Base-by-base conservation (phyloP, 2,329 filamentous ascomycete genomes). In the Cercospora sp. region DNA sequence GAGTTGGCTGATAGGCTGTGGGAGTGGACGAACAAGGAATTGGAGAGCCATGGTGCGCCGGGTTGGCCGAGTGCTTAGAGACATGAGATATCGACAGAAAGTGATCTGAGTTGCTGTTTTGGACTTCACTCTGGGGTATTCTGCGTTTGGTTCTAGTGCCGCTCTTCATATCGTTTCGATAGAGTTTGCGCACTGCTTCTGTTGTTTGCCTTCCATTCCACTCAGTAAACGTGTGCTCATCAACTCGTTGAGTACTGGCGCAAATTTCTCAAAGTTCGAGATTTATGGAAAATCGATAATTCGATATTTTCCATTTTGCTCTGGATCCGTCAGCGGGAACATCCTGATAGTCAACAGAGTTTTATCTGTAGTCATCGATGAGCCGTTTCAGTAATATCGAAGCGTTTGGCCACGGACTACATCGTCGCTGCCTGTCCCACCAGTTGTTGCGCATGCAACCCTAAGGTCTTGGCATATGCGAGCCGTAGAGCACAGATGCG, bases 1-100 rank as follows among this genome's bases (percentile, higher is more conserved):
- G 64, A 71, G 37, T 26, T 73, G 53, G 71, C 71, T 18, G 72
- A 73, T 45, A 68, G 69, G 57, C 51, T 77, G 60, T 77, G 76
- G 76, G 64, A 74, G 9, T 77, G 75, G 74, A 77, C 76, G n/a
- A 71, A 75, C 62, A 69, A 70, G 51, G 71, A 77, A 63, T 45
- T 77, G 16, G 67, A 43, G 26, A n/a, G 21, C 43, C 66, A 68
- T 67, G 69, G 65, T 13, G 69, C 34, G 51, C 66, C 68, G 13
- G 67, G 68, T 7, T 71, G 69, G 69, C 69, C 69, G 30, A 43
- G 63, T 53, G 18, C 18, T 28, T 40, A 24, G 30, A 9, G 59
- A 10, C n/a, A 61, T 61, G 3, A 18, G 13, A 37, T 58, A 30
- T 58, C 30, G 53, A 30, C 26, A 58, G 26, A 58, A 30, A 30